Evolutionary conservation across 106 monocot genomes (phyloP), one percentile per base, ranked within the genome.

Genomic region (Dendrobium officinale): DNA sequence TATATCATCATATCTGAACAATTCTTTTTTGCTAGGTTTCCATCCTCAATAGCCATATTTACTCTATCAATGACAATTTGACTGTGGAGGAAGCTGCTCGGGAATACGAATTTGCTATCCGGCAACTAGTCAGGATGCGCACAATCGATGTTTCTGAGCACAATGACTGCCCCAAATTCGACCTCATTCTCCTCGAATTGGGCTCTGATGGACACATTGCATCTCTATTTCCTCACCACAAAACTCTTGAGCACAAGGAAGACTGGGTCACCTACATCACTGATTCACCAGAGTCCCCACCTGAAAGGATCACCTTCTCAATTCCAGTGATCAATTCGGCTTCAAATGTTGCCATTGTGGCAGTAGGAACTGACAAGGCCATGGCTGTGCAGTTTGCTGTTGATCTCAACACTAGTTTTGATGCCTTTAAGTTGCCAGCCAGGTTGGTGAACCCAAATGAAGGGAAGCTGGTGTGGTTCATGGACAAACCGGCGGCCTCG

Each of bases 301-400:
- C 93, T 1, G 95, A 96, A 84, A 86, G 95, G 84, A 96, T 96
- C 77, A 96, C 93, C 75, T 93, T 96, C 83, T 93, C 93, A 0
- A 80, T 96, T 11, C 95, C 89, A 1, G 93, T 96, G 16, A 90
- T 96, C 78, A 96, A 96, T 77, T 93, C 91, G 0, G 93, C 95
- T 10, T 86, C 93, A 1, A 96, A 96, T 70, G 82, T 93, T 4
- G 93, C 86, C 17, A 78, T 96, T 88, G 9, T 51, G 10, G 51
- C 51, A 1, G 15, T 13, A 11, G 51, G 51, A 1, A 11, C 9
- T 51, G 51, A 13, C 0, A 51, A 51, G 51, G 51, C 51, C 51
- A 51, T 51, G 51, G 51, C 51, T 9, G 1, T 51, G 51, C 51
- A 51, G 51, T 11, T 51, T 13, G 51, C 13, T 11, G 51, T 51